A percentile compares a stretch with the other conserved stretches of the same genome.
phyloP scores from a whole-genome alignment of 2,329 filamentous ascomycete genomes.

The Madurella mycetomatis region DNA sequence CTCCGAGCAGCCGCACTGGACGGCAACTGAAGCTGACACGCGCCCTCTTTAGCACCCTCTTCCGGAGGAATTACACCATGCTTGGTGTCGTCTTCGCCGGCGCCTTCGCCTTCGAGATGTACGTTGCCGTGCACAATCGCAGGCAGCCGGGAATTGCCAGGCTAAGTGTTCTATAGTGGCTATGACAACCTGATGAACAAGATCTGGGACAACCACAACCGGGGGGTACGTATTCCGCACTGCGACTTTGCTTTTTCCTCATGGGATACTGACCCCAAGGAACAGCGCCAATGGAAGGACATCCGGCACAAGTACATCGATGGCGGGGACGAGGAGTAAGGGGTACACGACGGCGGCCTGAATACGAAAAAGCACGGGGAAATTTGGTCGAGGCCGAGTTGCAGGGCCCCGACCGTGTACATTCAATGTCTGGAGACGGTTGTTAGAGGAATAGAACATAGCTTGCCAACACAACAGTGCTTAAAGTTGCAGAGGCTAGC shows the following conservation, averaged over 20 bases:
- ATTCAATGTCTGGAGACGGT: constrained; percentile 14
- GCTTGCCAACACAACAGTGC: constrained; percentile 1
- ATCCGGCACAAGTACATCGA: constrained; percentile 87
- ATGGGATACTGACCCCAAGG: constrained; percentile 29
- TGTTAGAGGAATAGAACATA: constrained; percentile 21
- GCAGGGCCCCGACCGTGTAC: constrained; percentile 19
- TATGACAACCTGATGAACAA: constrained; percentile 80
- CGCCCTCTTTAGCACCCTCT: constrained; percentile 59
- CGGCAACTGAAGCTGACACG: constrained; percentile 20
- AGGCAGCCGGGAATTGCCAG: constrained; percentile 5
- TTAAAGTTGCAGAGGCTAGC: neutral
- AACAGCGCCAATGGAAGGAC: constrained; percentile 98
- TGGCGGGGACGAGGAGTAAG: constrained; percentile 62
- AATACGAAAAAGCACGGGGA: constrained; percentile 1
- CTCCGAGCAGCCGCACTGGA: constrained; percentile 2
- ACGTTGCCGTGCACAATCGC: constrained; percentile 39
- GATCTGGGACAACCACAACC: constrained; percentile 88
- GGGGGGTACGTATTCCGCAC: constrained; percentile 59
- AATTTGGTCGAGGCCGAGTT: constrained; percentile 2
- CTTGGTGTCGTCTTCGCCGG: constrained; percentile 78
- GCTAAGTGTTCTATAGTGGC: constrained; percentile 50
- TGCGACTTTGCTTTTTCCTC: neutral
- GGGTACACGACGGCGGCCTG: constrained; percentile 18
- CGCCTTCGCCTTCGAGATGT: constrained; percentile 94
- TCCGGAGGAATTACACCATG: constrained; percentile 86